phyloP scores from a whole-genome alignment of 192 early-diverging fungal species.

The Umbelopsis sp. region DNA sequence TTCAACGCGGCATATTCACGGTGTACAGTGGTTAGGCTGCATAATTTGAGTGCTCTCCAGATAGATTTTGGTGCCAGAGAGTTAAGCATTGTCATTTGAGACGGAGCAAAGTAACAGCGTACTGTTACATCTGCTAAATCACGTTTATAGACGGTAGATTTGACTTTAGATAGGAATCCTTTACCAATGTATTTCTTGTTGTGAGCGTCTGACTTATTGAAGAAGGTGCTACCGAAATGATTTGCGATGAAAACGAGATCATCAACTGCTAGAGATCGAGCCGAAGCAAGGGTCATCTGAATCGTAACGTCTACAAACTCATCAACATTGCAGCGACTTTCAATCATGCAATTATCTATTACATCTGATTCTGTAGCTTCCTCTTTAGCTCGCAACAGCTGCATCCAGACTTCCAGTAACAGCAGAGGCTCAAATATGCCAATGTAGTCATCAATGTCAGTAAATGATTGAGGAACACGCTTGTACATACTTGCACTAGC shows the following conservation, averaged over 20 bases:
- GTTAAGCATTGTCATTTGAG: constrained; percentile 48
- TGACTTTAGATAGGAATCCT: constrained; percentile 61
- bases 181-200: constrained; percentile 37
- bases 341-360: constrained; percentile 42
- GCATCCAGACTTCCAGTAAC: constrained; percentile 84
- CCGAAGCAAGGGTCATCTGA: constrained; percentile 43
- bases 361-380: constrained; percentile 56
- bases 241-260: constrained; percentile 69
- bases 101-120: constrained; percentile 48
- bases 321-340: constrained; percentile 66
- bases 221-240: constrained; percentile 41
- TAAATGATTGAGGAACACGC: constrained; percentile 64
- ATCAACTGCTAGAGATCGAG: constrained; percentile 48
- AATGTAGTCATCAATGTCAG: constrained; percentile 59
- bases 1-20: constrained; percentile 85
- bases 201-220: constrained; percentile 11
- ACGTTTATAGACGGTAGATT: constrained; percentile 44
- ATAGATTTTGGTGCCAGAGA: constrained; percentile 42
- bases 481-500: constrained; percentile 28
- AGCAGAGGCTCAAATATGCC: constrained; percentile 79
- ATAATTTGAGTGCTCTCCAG: constrained; percentile 49
- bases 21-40: constrained; percentile 70
- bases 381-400: constrained; percentile 74
- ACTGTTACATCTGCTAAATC: constrained; percentile 49
- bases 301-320: constrained; percentile 77